Evolutionary conservation across 2,329 filamentous ascomycete species (phyloP).

Genomic region (Penicillium sp.): DNA sequence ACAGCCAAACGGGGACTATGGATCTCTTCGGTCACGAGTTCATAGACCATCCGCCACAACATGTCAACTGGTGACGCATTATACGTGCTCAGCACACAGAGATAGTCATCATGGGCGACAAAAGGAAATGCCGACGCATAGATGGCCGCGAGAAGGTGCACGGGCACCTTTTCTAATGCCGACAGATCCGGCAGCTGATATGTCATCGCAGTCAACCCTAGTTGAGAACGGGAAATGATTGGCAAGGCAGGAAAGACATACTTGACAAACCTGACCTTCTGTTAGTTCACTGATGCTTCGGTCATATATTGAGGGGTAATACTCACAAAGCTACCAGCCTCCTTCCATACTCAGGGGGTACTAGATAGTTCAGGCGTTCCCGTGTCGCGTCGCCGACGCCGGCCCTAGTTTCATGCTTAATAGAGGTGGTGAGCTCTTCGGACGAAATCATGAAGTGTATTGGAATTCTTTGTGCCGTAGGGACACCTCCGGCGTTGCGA

Average conservation of each 20-base stretch:
- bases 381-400: conserved; percentile 10
- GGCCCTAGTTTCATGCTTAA: conserved; percentile 19
- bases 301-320: background rate
- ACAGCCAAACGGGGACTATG: conserved; percentile 32
- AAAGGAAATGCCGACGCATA: conserved; percentile 35
- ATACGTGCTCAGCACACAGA: conserved; percentile 29
- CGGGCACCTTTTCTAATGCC: conserved; percentile 20
- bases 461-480: conserved; percentile 32
- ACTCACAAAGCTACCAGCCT: conserved; percentile 23
- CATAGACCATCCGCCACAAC: conserved; percentile 32
- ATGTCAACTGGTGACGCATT: conserved; percentile 21
- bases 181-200: conserved; percentile 19
- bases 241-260: conserved; percentile 30
- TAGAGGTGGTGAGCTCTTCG: conserved; percentile 16
- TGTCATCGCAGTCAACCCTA: conserved; percentile 18
- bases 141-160: conserved; percentile 30
- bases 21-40: conserved; percentile 30
- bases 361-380: conserved; percentile 19
- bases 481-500: conserved; percentile 39
- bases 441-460: conserved; percentile 30
- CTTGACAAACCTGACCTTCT: conserved; percentile 23
- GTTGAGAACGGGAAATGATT: conserved; percentile 31
- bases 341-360: conserved; percentile 23
- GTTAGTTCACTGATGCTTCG: conserved; percentile 1
- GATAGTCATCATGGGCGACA: conserved; percentile 28